Percentiles rank a stretch among this genome's conserved stretches.
Conservation (phyloP, 2,329 filamentous ascomycete genomes). For the Madurella mycetomatis region DNA sequence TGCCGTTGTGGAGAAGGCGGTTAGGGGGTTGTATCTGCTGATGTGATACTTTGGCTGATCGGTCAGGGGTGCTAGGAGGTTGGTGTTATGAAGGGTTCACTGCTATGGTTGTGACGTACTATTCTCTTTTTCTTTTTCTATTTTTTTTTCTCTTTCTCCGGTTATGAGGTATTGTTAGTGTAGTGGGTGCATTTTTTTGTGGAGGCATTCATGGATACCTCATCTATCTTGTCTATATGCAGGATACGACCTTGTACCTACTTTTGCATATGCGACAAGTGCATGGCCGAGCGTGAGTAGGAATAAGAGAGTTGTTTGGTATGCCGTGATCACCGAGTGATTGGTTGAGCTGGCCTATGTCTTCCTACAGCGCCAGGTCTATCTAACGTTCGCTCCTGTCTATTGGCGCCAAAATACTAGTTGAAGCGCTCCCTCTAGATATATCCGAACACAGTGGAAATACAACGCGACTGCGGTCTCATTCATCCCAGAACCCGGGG, state of each 20-base stretch:
- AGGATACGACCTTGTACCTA: background rate
- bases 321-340: background rate
- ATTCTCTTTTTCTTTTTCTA: background rate
- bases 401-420: background rate
- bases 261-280: too few relatives aligned
- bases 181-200: background rate
- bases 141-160: background rate
- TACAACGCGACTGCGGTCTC: background rate
- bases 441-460: too few relatives aligned
- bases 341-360: too few relatives aligned
- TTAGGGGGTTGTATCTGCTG: slow-evolving; percentile 59
- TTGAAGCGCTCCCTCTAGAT: too few relatives aligned
- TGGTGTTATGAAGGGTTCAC: background rate
- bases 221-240: slow-evolving; percentile 3
- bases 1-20: slow-evolving; percentile 64
- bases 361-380: background rate
- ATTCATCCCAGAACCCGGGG: slow-evolving; percentile 65
- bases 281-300: background rate
- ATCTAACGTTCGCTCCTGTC: background rate
- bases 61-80: background rate
- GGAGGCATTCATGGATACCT: slow-evolving; percentile 3
- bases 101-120: background rate
- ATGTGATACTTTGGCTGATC: slow-evolving; percentile 41
- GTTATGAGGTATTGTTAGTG: background rate
- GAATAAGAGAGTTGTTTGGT: background rate